Evolutionary conservation across 164 flowering plant genomes (phyloP).

Genomic region (Echeveria elegans): DNA sequence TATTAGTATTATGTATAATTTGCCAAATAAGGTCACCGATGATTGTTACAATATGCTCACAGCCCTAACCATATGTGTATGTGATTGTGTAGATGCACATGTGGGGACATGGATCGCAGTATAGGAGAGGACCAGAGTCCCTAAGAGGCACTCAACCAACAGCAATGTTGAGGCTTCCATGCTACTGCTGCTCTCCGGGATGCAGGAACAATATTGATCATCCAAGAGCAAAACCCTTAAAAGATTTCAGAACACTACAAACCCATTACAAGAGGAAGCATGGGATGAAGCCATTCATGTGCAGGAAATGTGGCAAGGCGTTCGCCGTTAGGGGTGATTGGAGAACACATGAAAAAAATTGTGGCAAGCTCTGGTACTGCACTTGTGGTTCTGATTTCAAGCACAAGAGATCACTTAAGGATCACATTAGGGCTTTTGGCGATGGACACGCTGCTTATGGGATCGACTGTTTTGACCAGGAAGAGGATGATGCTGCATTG

Average conservation of each 20-base stretch:
- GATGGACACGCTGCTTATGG: slow-evolving; percentile 44
- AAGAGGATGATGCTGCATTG: slow-evolving; percentile 37
- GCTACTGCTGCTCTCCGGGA: slow-evolving; percentile 62
- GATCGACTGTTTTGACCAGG: slow-evolving; percentile 38
- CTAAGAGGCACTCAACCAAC: slow-evolving; percentile 57
- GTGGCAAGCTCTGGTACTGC: slow-evolving; percentile 62
- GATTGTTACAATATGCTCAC: background rate
- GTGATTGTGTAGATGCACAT: slow-evolving; percentile 43
- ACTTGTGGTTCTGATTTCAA: slow-evolving; percentile 54
- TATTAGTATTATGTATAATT: background rate
- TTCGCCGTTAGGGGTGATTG: slow-evolving; percentile 61
- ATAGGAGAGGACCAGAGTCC: slow-evolving; percentile 59
- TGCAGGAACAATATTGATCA: slow-evolving; percentile 61
- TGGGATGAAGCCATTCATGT: slow-evolving; percentile 52
- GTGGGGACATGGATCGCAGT: slow-evolving; percentile 75
- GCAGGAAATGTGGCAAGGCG: slow-evolving; percentile 52
- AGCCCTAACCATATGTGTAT: background rate
- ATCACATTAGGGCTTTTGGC: slow-evolving; percentile 54
- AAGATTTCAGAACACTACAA: slow-evolving; percentile 57
- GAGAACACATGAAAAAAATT: slow-evolving; percentile 65
- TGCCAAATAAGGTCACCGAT: background rate
- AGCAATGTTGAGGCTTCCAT: slow-evolving; percentile 55
- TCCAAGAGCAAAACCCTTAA: slow-evolving; percentile 48
- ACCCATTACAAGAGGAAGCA: slow-evolving; percentile 65
- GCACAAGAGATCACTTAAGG: slow-evolving; percentile 60